These are phyloP conservation scores for Rhododendron griersonianum DNA, from an alignment of 148 eudicot species.

Conservation along the genomic window DNA sequence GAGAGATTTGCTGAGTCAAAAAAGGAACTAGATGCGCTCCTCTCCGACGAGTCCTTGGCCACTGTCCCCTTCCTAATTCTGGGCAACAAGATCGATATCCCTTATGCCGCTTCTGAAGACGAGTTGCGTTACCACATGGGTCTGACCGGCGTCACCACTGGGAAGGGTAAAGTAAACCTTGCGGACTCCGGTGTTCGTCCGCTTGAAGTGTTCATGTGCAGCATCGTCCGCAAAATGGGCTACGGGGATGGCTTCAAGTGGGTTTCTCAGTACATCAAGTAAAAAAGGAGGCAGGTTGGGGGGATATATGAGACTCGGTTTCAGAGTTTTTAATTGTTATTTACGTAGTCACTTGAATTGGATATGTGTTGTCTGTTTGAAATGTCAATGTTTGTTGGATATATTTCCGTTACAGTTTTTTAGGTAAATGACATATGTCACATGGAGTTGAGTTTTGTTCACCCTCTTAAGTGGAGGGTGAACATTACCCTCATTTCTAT, in stretches of 20 bases:
- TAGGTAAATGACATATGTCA: conserved; percentile 3
- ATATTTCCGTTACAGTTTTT: background rate
- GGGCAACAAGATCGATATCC: conserved; percentile 84
- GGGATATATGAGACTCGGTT: conserved; percentile 3
- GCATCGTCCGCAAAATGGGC: conserved; percentile 85
- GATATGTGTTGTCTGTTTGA: conserved; percentile 18
- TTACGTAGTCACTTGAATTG: conserved; percentile 17
- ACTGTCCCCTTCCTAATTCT: conserved; percentile 71
- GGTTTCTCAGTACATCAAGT: conserved; percentile 84
- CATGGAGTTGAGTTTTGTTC: background rate
- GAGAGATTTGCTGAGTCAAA: conserved; percentile 86
- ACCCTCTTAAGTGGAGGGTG: no score
- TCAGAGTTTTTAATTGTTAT: background rate
- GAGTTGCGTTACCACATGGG: conserved; percentile 67
- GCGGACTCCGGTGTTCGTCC: conserved; percentile 69
- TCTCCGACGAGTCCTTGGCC: conserved; percentile 74
- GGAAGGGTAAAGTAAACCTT: conserved; percentile 77
- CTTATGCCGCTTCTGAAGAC: conserved; percentile 83
- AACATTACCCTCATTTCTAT: no score
- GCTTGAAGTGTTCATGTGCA: conserved; percentile 85
- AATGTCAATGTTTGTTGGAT: conserved; percentile 15
- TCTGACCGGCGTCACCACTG: conserved; percentile 60
- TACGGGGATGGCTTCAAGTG: conserved; percentile 92
- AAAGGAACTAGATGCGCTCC: conserved; percentile 78
- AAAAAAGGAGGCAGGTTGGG: conserved; percentile 8